Percentiles rank a stretch among this genome's conserved stretches.
Conservation (phyloP, 257 asterid species). For the Solanum bulbocastanum region DNA sequence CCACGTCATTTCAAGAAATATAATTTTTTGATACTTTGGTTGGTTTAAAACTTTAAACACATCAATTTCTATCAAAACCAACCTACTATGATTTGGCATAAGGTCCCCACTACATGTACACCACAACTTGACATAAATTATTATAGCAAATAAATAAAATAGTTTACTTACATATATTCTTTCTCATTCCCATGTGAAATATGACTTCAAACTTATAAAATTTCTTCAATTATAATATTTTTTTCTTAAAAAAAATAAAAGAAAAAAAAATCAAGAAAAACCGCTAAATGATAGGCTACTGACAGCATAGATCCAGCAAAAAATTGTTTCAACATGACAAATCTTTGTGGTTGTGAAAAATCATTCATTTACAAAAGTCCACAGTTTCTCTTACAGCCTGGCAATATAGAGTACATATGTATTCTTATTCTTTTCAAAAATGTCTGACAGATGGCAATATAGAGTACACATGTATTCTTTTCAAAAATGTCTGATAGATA, state of each 20-base stretch:
- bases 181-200: background rate
- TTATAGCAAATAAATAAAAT: background rate
- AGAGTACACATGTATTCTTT: too few relatives aligned
- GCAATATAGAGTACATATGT: background rate
- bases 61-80: slow-evolving; percentile 5
- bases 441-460: accelerated
- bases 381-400: background rate
- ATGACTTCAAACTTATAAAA: background rate
- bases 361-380: background rate
- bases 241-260: background rate
- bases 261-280: background rate
- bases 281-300: background rate
- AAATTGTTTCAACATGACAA: background rate
- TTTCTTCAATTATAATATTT: background rate
- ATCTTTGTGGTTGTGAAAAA: background rate
- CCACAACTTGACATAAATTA: background rate
- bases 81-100: background rate
- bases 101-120: slow-evolving; percentile 16
- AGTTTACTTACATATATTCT: background rate
- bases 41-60: background rate
- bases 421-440: background rate
- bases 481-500: background rate
- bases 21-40: background rate
- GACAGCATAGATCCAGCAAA: background rate
- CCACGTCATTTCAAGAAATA: background rate